These are phyloP conservation scores for Irpex sp. DNA, from an alignment of 1,284 basidiomycete genomes.

Conservation along the genomic window DNA sequence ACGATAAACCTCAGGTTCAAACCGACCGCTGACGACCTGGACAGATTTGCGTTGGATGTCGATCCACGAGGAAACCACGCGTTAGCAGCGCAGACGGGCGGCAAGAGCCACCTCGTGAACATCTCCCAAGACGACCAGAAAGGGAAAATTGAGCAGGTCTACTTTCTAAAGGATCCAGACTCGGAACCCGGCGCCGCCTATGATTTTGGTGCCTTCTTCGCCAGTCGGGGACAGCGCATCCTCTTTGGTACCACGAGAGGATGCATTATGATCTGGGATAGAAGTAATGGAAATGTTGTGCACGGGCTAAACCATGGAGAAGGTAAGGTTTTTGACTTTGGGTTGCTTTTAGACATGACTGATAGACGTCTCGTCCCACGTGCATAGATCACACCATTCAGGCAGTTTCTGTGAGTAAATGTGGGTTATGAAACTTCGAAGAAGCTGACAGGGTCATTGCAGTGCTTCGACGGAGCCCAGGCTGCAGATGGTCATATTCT, in stretches of 20 bases:
- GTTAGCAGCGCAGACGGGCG: conserved; percentile 47
- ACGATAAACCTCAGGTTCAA: neutral
- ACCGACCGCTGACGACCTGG: neutral
- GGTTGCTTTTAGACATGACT: neutral
- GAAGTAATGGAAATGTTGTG: conserved; percentile 42
- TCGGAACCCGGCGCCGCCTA: conserved; percentile 26
- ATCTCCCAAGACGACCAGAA: conserved; percentile 43
- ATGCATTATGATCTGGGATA: conserved; percentile 59
- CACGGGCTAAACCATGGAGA: conserved; percentile 57
- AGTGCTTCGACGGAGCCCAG: conserved; percentile 45
- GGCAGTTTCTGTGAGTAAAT: conserved; percentile 47
- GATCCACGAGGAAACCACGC: conserved; percentile 42
- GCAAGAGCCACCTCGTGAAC: conserved; percentile 45
- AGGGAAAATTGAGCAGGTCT: conserved; percentile 49
- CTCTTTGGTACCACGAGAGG: conserved; percentile 51
- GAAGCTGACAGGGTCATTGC: conserved; percentile 3
- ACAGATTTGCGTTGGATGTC: conserved; percentile 49
- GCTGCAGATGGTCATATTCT: conserved; percentile 36
- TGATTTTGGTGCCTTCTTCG: conserved; percentile 48
- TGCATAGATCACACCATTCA: conserved; percentile 46
- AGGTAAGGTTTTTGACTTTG: conserved; percentile 30
- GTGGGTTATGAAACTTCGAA: neutral
- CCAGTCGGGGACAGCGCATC: conserved; percentile 44
- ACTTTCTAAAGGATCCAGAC: conserved; percentile 37
- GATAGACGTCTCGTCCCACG: neutral